Evolutionary conservation across 306 rosid species (phyloP).

Genomic region (Castanea mollissima): DNA sequence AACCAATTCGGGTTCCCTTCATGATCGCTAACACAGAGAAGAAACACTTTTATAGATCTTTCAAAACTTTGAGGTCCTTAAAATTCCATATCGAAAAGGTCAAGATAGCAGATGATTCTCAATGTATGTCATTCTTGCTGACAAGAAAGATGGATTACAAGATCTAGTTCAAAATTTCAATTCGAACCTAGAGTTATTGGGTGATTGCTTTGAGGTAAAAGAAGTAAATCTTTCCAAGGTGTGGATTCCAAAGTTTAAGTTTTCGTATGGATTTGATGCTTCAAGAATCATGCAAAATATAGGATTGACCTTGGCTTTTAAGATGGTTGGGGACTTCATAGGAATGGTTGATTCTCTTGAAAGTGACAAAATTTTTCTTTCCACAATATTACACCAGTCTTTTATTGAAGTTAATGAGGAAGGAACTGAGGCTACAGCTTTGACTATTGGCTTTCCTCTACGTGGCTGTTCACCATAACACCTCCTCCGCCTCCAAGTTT

Average conservation of each 20-base stretch:
- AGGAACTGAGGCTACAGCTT: constrained; percentile 11
- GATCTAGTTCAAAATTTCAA: not conserved
- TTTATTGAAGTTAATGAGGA: constrained; percentile 24
- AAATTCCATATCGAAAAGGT: not conserved
- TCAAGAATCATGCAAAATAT: not conserved
- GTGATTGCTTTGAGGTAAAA: not conserved
- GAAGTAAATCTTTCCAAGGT: not conserved
- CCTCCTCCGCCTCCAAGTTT: not conserved
- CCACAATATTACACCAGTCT: not conserved
- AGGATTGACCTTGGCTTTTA: constrained; percentile 22
- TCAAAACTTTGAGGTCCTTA: not conserved
- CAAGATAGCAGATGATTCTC: not conserved
- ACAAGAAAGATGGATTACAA: constrained; percentile 18
- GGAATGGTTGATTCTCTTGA: constrained; percentile 10
- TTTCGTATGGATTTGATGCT: not conserved
- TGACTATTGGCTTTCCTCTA: too few relatives aligned
- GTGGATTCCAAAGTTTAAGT: constrained; percentile 27
- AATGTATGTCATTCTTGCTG: constrained; percentile 28
- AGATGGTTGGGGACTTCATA: not conserved
- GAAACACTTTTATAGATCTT: not conserved
- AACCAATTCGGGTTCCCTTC: constrained; percentile 11
- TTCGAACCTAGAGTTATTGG: not conserved
- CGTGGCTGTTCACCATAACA: constrained; percentile 15
- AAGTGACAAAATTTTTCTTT: not conserved
- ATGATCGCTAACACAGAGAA: not conserved